These are phyloP conservation scores for Bromus sterilis DNA, from an alignment of 176 grass and related monocot species.

Conservation along the genomic window DNA sequence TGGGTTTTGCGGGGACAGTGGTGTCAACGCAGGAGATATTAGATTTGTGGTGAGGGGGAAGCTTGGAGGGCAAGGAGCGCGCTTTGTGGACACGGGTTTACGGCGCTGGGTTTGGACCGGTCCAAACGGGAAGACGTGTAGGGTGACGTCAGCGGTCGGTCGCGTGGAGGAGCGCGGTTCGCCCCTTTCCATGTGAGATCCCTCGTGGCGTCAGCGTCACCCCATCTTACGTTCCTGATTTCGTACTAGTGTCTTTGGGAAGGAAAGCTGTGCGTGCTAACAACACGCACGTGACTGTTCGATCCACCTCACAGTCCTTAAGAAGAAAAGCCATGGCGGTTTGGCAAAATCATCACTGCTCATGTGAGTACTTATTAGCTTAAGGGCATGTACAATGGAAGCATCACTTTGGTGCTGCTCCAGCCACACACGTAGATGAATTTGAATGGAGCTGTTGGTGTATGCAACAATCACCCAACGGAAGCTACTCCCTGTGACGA, in stretches of 20 bases:
- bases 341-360: not conserved
- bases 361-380: too few relatives aligned
- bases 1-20: not conserved
- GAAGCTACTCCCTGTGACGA: too few relatives aligned
- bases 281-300: not conserved
- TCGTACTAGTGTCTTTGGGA: not conserved
- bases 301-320: too few relatives aligned
- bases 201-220: constrained; percentile 32
- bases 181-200: constrained; percentile 3
- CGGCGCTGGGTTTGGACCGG: not conserved
- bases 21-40: constrained; percentile 1
- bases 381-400: too few relatives aligned
- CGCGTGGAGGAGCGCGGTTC: not conserved
- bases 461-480: too few relatives aligned
- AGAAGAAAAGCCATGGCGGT: not conserved
- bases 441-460: too few relatives aligned
- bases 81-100: not conserved
- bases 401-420: too few relatives aligned
- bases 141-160: constrained; percentile 27
- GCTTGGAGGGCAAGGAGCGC: constrained; percentile 34
- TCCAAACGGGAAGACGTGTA: constrained; percentile 48
- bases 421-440: too few relatives aligned
- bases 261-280: too few relatives aligned
- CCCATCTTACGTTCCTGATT: too few relatives aligned
- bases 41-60: not conserved